Evolutionary conservation across 2,329 filamentous ascomycete genomes (phyloP), one percentile per base, ranked within the genome.

Genomic region (Fonsecaea pugnacius): DNA sequence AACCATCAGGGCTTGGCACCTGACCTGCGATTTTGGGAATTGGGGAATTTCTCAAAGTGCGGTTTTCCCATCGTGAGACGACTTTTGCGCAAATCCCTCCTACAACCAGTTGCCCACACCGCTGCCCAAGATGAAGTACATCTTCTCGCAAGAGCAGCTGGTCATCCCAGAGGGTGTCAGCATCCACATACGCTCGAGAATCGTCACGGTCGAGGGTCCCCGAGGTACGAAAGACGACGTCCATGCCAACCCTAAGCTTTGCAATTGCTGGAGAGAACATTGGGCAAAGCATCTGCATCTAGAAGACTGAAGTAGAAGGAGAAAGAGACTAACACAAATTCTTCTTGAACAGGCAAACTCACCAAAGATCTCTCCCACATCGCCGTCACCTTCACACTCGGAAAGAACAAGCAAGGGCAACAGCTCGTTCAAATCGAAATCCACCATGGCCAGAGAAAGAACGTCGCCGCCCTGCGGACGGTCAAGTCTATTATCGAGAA

Each of bases 401-500:
- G 92, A 77, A 90, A 91, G 85, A 86, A 91, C 82, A 70, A 66
- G 51, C 60, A 67, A 36, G 70, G 67, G 38, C 64, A 69, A 48
- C 66, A 71, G 60, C 78, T 90, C 75, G 93, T 99, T 86, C 90
- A 91, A 78, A 97, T 99, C 79, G 92, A 97, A 85, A 91, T 99
- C 79, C 96, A 99, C 90, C 95, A 99, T 84, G 95, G 95, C 80
- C 87, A 87, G 79, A 92, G 95, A 85, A 99, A 99, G 90, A 94
- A 92, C 81, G 91, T 99, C 79, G 95, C 95, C 78, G 91, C 94
- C 75, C 92, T 99, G 83, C 92, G 95, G 77, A 99, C 95, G 78
- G 95, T 99, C 85, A 92, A 92, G 79, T 94, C 94, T 73, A 83
- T 98, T 83, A 96, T 99, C 87, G 91, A 96, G 88, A 99, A 99